phyloP scores from a whole-genome alignment of 352 stramenopile species.

The Globisporangium cederbergense region DNA sequence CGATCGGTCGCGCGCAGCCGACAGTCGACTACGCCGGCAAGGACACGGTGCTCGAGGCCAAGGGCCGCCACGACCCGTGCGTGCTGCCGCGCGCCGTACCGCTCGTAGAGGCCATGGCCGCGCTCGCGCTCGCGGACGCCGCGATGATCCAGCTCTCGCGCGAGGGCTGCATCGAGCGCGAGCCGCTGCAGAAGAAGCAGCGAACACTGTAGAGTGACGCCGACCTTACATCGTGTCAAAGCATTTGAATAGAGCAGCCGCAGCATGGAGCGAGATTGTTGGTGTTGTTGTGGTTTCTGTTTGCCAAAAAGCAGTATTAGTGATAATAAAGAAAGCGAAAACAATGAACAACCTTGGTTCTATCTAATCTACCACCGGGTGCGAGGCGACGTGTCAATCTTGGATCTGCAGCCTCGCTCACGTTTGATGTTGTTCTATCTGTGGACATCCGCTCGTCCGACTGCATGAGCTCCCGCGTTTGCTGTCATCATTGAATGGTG shows the following conservation, averaged over 20 bases:
- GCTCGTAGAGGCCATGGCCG: constrained; percentile 98
- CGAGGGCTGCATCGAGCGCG: constrained; percentile 55
- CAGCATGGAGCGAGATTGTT: not conserved
- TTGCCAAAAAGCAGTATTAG: constrained; percentile 1
- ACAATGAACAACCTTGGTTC: constrained; percentile 5
- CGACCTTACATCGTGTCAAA: not conserved
- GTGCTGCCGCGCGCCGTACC: constrained; percentile 96
- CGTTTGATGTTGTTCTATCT: not conserved
- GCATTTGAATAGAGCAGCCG: not conserved
- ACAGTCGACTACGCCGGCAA: constrained; percentile 94
- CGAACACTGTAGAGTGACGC: constrained; percentile 36
- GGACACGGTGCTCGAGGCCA: constrained; percentile 94
- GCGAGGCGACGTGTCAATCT: too few relatives aligned
- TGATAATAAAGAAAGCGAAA: constrained; percentile 9
- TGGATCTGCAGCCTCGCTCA: not conserved
- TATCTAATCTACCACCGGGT: constrained; percentile 1
- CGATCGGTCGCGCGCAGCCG: constrained; percentile 95
- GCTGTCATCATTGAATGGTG: not conserved
- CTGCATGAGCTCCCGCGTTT: not conserved
- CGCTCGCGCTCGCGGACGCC: constrained; percentile 93
- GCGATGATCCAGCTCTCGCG: constrained; percentile 95
- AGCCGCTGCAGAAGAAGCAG: constrained; percentile 56
- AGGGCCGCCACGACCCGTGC: constrained; percentile 98
- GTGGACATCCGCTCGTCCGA: not conserved
- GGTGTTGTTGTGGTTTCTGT: constrained; percentile 5